phyloP scores from a whole-genome alignment of 306 rosid genomes.

The Quercus agrifolia region DNA sequence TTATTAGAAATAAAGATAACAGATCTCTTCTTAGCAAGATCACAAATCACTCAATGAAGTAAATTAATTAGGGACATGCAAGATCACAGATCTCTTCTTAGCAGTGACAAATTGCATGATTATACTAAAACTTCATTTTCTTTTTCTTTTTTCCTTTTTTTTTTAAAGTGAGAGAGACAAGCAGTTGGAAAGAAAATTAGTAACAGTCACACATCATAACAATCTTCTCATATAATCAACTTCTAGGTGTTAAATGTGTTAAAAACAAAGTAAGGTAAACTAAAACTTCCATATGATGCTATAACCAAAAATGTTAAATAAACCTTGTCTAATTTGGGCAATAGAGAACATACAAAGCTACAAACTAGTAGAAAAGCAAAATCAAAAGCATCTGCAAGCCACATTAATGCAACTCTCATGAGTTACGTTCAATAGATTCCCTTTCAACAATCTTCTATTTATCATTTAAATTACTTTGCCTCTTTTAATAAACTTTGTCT shows the following conservation, averaged over 20 bases:
- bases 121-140: no score
- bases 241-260: neutral
- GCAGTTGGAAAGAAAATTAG: no score
- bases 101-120: no score
- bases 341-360: neutral
- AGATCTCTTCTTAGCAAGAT: no score
- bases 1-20: no score
- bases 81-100: no score
- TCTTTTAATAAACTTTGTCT: neutral
- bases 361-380: no score
- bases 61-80: no score
- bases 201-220: no score
- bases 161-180: no score
- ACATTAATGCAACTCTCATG: neutral
- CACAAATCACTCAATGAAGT: no score
- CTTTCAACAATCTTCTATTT: neutral
- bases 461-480: neutral
- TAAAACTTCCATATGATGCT: neutral
- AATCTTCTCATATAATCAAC: neutral
- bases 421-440: neutral
- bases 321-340: neutral
- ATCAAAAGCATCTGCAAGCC: neutral
- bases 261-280: neutral
- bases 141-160: no score
- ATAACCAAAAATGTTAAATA: neutral